A percentile compares a stretch with the other conserved stretches of the same genome.
These are phyloP conservation scores for Torrubiellomyces zombiae DNA, from an alignment of 2,329 filamentous ascomycete species.

Conservation along the genomic window DNA sequence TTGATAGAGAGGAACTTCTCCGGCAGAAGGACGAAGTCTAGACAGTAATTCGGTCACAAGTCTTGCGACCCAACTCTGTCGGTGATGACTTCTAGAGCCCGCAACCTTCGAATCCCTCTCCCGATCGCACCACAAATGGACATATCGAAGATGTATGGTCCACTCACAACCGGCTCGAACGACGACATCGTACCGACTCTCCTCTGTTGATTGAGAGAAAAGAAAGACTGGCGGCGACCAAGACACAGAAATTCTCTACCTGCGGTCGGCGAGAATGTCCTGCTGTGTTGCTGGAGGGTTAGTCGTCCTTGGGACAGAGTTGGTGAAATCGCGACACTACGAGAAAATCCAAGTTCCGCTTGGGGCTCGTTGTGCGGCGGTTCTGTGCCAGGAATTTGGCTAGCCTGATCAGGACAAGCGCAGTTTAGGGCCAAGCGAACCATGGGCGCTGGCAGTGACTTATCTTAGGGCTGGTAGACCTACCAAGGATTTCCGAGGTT, in stretches of 20 bases:
- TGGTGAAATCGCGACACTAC: slow-evolving; percentile 24
- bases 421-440: slow-evolving; percentile 17
- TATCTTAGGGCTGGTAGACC: slow-evolving; percentile 25
- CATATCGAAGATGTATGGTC: slow-evolving; percentile 1
- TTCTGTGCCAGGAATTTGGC: slow-evolving; percentile 15
- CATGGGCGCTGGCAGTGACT: slow-evolving; percentile 13
- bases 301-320: slow-evolving; percentile 21
- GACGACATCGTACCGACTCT: slow-evolving; percentile 43
- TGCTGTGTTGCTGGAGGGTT: slow-evolving; percentile 24
- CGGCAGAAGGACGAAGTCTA: no score
- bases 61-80: no score
- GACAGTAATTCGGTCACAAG: no score
- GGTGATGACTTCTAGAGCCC: no score
- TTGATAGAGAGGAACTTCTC: no score
- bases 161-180: slow-evolving; percentile 56
- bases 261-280: slow-evolving; percentile 21
- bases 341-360: slow-evolving; percentile 24
- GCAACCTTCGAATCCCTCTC: slow-evolving; percentile 2
- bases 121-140: slow-evolving; percentile 4
- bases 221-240: slow-evolving; percentile 15
- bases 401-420: slow-evolving; percentile 17
- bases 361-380: slow-evolving; percentile 23
- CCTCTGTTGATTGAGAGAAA: slow-evolving; percentile 14
- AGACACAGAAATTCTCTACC: slow-evolving; percentile 20
- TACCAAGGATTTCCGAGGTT: no score